phyloP scores from a whole-genome alignment of 306 rosid species.

The Dryas octopetala region DNA sequence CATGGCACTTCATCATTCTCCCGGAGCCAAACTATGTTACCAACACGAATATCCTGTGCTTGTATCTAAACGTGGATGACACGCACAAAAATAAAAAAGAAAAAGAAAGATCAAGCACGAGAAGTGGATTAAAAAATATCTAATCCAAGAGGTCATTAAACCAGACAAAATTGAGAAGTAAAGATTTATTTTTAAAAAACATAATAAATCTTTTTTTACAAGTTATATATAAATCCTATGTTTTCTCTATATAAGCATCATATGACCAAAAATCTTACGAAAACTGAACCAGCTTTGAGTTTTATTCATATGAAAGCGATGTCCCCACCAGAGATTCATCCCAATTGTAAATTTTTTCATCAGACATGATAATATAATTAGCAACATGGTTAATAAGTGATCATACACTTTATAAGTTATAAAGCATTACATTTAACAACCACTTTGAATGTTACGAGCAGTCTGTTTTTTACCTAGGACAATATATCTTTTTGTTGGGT shows the following conservation, averaged over 20 bases:
- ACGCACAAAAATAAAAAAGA: constrained; percentile 24
- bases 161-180: not conserved
- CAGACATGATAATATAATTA: not conserved
- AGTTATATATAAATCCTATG: not conserved
- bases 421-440: not conserved
- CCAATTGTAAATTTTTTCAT: not conserved
- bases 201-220: not conserved
- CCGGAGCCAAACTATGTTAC: constrained; percentile 88
- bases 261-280: not conserved
- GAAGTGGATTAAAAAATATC: not conserved
- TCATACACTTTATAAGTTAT: not conserved
- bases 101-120: not conserved
- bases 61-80: constrained; percentile 53
- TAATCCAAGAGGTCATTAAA: constrained; percentile 6
- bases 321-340: not conserved
- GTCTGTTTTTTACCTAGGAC: not conserved
- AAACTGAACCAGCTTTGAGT: not conserved
- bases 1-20: constrained; percentile 99
- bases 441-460: not conserved
- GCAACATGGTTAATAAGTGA: no score
- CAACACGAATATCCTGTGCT: constrained; percentile 92
- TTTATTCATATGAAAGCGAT: not conserved
- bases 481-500: not conserved
- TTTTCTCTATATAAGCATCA: not conserved
- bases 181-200: not conserved